A percentile compares a stretch with the other conserved stretches of the same genome.
Evolutionary conservation across 768 basidiomycete species (phyloP).

Genomic region (Agaricus blazei): DNA sequence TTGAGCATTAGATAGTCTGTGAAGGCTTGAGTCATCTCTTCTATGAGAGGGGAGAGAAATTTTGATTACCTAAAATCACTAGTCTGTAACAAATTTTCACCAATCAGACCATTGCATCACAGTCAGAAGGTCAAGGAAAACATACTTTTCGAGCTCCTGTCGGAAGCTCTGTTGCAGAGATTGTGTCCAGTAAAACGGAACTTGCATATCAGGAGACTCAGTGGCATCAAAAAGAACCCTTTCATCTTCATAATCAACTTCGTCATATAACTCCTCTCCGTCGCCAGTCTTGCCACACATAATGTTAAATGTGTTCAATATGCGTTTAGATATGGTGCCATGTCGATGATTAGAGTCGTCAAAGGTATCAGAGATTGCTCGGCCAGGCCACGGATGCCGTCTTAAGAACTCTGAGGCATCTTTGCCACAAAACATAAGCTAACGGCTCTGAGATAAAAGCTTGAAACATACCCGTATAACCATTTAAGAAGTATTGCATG

Average conservation of each 20-base stretch:
- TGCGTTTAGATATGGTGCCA: constrained; percentile 61
- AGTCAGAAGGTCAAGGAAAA: constrained; percentile 1
- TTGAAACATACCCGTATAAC: constrained; percentile 55
- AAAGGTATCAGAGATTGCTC: constrained; percentile 79
- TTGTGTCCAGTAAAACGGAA: constrained; percentile 81
- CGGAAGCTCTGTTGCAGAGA: constrained; percentile 76
- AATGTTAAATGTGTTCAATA: constrained; percentile 64
- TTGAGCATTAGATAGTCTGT: constrained; percentile 90
- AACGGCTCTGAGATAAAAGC: not conserved
- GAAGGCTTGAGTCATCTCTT: constrained; percentile 3
- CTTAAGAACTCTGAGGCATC: constrained; percentile 87
- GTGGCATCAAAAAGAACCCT: constrained; percentile 61
- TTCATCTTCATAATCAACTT: constrained; percentile 72
- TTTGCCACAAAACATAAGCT: constrained; percentile 18
- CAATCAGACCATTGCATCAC: not conserved
- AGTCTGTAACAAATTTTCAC: constrained; percentile 40
- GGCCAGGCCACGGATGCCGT: constrained; percentile 84
- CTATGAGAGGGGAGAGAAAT: not conserved
- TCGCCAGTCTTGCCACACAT: constrained; percentile 84
- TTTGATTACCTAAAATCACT: constrained; percentile 65
- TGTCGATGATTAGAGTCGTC: constrained; percentile 79
- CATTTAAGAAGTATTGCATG: constrained; percentile 85
- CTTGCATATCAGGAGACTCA: constrained; percentile 47
- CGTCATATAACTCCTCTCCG: constrained; percentile 63
- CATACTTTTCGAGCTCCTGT: constrained; percentile 85